phyloP scores from a whole-genome alignment of 2,329 filamentous ascomycete species.

The Metarhizium rileyi region DNA sequence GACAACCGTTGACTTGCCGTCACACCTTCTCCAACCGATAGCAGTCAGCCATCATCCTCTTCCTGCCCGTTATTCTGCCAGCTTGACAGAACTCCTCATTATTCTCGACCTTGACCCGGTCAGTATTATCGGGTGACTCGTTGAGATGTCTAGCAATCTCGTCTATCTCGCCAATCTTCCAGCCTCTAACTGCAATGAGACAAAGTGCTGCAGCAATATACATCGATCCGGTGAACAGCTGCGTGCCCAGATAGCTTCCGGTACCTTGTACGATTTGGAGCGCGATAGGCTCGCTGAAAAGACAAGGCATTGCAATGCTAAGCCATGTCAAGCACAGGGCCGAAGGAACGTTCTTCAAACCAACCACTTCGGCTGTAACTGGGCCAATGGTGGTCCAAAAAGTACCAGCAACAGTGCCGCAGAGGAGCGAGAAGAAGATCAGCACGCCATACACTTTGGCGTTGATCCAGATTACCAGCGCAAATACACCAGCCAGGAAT shows the following conservation, averaged over 20 bases:
- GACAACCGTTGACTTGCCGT: neutral
- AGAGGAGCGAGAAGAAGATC: slow-evolving; percentile 61
- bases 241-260: slow-evolving; percentile 39
- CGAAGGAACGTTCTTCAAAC: slow-evolving; percentile 57
- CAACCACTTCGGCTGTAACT: slow-evolving; percentile 65
- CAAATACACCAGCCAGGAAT: slow-evolving; percentile 52
- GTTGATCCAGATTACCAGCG: slow-evolving; percentile 65
- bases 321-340: slow-evolving; percentile 63
- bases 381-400: slow-evolving; percentile 63
- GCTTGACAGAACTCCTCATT: slow-evolving; percentile 19
- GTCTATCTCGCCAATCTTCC: slow-evolving; percentile 27
- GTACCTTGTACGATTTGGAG: slow-evolving; percentile 39
- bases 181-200: slow-evolving; percentile 24
- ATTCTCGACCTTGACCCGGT: slow-evolving; percentile 20
- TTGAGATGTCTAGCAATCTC: slow-evolving; percentile 22
- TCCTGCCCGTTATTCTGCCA: slow-evolving; percentile 20
- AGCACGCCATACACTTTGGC: slow-evolving; percentile 53
- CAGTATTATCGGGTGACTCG: slow-evolving; percentile 19
- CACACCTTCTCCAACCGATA: slow-evolving; percentile 20
- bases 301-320: slow-evolving; percentile 58
- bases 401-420: slow-evolving; percentile 60
- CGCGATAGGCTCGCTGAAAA: slow-evolving; percentile 57
- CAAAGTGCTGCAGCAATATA: slow-evolving; percentile 39
- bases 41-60: slow-evolving; percentile 23
- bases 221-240: slow-evolving; percentile 52